Base-by-base conservation (phyloP, 805 yeast genomes). In the Cyberlindnera samutprakarnensis region DNA sequence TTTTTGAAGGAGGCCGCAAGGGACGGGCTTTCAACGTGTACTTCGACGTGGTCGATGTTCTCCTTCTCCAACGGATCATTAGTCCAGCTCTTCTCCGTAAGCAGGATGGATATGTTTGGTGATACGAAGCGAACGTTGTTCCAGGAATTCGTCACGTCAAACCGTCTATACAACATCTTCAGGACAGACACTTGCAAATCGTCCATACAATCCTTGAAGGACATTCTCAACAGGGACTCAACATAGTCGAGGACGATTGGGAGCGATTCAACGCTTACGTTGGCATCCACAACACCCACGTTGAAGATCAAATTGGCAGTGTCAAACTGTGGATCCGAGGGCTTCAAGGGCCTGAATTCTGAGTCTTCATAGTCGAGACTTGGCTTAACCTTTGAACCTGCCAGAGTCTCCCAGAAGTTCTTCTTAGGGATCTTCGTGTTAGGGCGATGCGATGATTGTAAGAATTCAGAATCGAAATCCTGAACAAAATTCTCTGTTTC, bases 111-210 rank as follows among this genome's bases (percentile, higher is more conserved):
- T 0, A 73, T 37, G 6, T 47, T 47, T 0, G 81, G 80, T 4
- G 72, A 44, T 2, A 69, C 65, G 7, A 78, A 35, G 20, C 79
- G 58, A 9, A 70, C 11, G 36, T 68, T 75, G 17, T 50, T 46
- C 6, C 66, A 60, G n/a, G 52, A 43, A 1, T 65, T 56, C 1
- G 54, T 41, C 2, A 59, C 54, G 5, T 44, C 34, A 27, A 67
- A 46, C 15, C 57, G 50, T 7, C 31, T 31, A 17, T 61, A 56
- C 17, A 83, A 52, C 7, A 59, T 56, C 21, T 56, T 53, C 10
- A 83, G 62, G 3, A 80, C 70, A 8, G 72, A 71, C 13, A 72
- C 52, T 37, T 88, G 94, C 12, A 86, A 55, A 13, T 53, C 51
- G 51, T 88, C 96, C 44, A 87, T 57, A 5, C 75, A 61, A 10